These are phyloP conservation scores for Pseudocercospora eumusae DNA, from an alignment of 2,329 filamentous ascomycete genomes.

Conservation along the genomic window DNA sequence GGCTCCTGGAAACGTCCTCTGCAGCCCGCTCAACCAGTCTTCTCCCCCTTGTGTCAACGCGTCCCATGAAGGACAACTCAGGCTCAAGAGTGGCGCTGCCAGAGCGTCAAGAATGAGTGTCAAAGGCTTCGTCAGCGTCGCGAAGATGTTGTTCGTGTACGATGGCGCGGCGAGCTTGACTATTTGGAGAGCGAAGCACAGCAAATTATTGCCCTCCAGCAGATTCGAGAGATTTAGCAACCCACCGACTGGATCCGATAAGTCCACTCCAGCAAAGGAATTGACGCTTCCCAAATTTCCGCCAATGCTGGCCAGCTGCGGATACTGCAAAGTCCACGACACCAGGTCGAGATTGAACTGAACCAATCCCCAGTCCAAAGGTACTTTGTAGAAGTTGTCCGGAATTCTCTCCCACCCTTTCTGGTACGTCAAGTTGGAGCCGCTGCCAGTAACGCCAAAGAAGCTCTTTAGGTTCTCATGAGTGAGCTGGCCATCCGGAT, in stretches of 20 bases:
- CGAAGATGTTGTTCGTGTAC: conserved; percentile 34
- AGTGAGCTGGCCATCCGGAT: conserved; percentile 28
- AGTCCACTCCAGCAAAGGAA: background rate
- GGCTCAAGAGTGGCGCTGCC: conserved; percentile 15
- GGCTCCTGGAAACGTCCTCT: conserved; percentile 20
- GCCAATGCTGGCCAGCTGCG: background rate
- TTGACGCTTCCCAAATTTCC: background rate
- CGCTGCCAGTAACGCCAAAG: background rate
- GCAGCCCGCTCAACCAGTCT: conserved; percentile 15
- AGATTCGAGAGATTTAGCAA: conserved; percentile 42
- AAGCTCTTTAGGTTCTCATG: conserved; percentile 6
- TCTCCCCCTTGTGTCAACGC: conserved; percentile 18
- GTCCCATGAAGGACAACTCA: conserved; percentile 20
- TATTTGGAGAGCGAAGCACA: conserved; percentile 24
- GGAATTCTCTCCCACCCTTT: background rate
- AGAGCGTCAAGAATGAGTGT: conserved; percentile 15
- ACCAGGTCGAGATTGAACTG: background rate
- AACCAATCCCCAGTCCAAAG: background rate
- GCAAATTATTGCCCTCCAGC: conserved; percentile 16
- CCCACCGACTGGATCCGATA: conserved; percentile 25
- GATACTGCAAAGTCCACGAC: background rate
- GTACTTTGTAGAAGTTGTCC: background rate
- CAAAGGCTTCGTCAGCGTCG: conserved; percentile 18
- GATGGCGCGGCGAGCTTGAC: conserved; percentile 40
- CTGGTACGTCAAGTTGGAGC: background rate